Evolutionary conservation across 352 stramenopile species (phyloP).

Genomic region (Phytophthora pluvialis): DNA sequence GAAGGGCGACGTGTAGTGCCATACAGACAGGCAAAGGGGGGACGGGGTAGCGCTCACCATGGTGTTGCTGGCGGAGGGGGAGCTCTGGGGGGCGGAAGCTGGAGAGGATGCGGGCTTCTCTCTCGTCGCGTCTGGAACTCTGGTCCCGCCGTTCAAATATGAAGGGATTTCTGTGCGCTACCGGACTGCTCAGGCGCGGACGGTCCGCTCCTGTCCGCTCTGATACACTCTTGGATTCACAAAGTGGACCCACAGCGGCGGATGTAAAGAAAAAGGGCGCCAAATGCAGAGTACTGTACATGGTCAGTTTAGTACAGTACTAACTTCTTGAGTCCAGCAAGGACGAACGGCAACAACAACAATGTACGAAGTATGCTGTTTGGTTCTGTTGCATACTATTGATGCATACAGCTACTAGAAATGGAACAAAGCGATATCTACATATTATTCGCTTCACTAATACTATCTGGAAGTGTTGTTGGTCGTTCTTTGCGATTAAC

Average conservation of each 20-base stretch:
- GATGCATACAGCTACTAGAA: too few species aligned
- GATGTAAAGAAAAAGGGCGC: constrained; percentile 14
- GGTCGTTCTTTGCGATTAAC: too few species aligned
- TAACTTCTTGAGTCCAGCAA: too few species aligned
- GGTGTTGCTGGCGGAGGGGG: constrained; percentile 7
- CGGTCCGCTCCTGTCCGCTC: constrained; percentile 24
- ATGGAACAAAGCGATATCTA: too few species aligned
- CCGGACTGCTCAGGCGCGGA: constrained; percentile 7
- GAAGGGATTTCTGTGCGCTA: constrained; percentile 26
- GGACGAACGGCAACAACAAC: too few species aligned
- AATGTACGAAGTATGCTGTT: too few species aligned
- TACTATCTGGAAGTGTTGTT: too few species aligned
- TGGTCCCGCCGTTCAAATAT: constrained; percentile 38
- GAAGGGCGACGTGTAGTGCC: constrained; percentile 1
- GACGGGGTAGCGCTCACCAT: constrained; percentile 22
- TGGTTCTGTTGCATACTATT: too few species aligned
- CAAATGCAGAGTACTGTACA: constrained; percentile 3
- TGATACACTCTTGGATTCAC: constrained; percentile 28
- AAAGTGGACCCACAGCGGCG: constrained; percentile 10
- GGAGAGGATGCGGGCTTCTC: constrained; percentile 3
- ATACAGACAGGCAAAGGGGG: neutral
- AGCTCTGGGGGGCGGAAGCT: neutral
- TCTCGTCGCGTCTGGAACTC: constrained; percentile 10
- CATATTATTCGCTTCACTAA: too few species aligned
- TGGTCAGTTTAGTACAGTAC: constrained; percentile 3